These are phyloP conservation scores for Gracilaria gracilis DNA, from an alignment of 23 red algal species.

Conservation along the genomic window DNA sequence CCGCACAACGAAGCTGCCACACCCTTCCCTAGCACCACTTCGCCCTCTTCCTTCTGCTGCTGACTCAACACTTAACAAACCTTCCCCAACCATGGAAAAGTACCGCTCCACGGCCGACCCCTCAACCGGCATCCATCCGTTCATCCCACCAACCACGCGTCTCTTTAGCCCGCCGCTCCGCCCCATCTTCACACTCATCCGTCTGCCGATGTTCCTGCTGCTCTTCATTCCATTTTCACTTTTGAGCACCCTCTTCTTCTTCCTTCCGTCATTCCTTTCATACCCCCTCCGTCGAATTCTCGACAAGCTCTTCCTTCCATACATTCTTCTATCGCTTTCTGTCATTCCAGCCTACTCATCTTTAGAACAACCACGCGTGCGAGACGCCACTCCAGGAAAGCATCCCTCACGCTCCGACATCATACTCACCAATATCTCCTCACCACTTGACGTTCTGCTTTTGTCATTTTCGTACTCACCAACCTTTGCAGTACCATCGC, in stretches of 20 bases:
- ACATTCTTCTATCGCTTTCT: constrained; percentile 31
- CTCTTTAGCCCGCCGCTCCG: constrained; percentile 7
- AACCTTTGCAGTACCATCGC: constrained; percentile 54
- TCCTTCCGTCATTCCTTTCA: constrained; percentile 6
- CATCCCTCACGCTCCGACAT: constrained; percentile 26
- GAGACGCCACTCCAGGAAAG: constrained; percentile 3
- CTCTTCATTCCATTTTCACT: constrained; percentile 28
- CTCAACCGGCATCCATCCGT: constrained; percentile 75
- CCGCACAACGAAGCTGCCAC: too few species aligned
- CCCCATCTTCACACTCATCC: constrained; percentile 49
- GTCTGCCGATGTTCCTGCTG: constrained; percentile 33
- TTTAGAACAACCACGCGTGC: constrained; percentile 28
- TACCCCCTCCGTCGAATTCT: constrained; percentile 20
- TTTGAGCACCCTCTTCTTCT: not conserved
- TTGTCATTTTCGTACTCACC: constrained; percentile 38
- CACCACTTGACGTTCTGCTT: constrained; percentile 37
- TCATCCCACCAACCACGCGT: constrained; percentile 41
- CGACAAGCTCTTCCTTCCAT: constrained; percentile 22
- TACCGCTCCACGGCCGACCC: constrained; percentile 69
- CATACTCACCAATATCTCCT: constrained; percentile 42
- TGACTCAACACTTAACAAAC: too few species aligned
- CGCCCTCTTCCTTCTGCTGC: too few species aligned
- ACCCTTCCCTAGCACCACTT: too few species aligned
- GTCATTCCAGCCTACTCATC: constrained; percentile 4
- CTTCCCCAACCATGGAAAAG: constrained; percentile 58